These are phyloP conservation scores for Fusarium redolens DNA, from an alignment of 2,329 filamentous ascomycete genomes.

Conservation along the genomic window DNA sequence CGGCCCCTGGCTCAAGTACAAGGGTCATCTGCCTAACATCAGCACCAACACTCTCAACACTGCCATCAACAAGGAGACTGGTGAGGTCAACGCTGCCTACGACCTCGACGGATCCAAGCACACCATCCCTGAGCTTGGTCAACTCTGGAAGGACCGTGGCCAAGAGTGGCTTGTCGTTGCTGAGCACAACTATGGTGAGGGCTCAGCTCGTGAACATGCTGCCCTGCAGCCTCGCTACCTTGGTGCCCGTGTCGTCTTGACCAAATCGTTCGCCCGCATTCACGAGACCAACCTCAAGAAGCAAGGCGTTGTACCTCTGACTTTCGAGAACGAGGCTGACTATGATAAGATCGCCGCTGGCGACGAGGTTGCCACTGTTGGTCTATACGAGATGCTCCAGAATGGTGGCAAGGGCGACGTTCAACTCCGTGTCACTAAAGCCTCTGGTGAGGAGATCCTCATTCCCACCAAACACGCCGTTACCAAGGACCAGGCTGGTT, in stretches of 20 bases:
- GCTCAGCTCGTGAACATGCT: conserved; percentile 88
- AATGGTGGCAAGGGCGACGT: conserved; percentile 84
- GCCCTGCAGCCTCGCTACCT: conserved; percentile 92
- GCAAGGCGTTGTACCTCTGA: conserved; percentile 95
- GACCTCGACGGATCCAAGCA: conserved; percentile 80
- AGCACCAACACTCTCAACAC: conserved; percentile 97
- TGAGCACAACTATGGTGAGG: conserved; percentile 97
- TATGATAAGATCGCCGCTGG: conserved; percentile 87
- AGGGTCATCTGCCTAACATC: conserved; percentile 98
- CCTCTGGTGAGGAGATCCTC: conserved; percentile 70
- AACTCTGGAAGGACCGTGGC: conserved; percentile 80
- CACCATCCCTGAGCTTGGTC: conserved; percentile 88
- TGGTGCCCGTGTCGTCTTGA: conserved; percentile 83
- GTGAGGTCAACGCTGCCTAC: conserved; percentile 92
- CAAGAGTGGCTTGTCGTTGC: conserved; percentile 93
- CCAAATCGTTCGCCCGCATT: conserved; percentile 90
- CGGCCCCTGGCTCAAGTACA: conserved; percentile 98
- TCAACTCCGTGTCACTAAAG: conserved; percentile 72
- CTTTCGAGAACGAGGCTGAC: conserved; percentile 87
- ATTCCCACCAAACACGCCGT: conserved; percentile 89
- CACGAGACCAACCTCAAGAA: conserved; percentile 98
- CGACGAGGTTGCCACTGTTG: conserved; percentile 84
- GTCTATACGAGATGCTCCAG: conserved; percentile 83
- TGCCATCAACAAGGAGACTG: conserved; percentile 90
- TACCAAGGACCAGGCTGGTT: conserved; percentile 88